These are phyloP conservation scores for Trichopus zeylanicus DNA, from an alignment of 116 monocot species.

Conservation along the genomic window DNA sequence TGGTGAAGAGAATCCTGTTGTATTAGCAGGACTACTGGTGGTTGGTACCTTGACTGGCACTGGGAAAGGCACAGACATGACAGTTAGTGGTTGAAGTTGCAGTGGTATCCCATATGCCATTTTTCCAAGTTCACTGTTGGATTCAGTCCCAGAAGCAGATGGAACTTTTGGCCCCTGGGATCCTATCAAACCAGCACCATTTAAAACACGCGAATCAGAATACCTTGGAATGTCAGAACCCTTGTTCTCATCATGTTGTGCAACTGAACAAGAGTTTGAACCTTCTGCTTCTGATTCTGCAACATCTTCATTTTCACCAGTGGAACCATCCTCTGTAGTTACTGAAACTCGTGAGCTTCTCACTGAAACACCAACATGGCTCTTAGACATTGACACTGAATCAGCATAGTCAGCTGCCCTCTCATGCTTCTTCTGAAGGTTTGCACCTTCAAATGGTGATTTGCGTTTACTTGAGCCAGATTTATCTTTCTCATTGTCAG, in stretches of 20 bases:
- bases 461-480: slow-evolving; percentile 44
- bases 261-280: slow-evolving; percentile 52
- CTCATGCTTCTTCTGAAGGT: slow-evolving; percentile 51
- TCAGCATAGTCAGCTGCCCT: slow-evolving; percentile 18
- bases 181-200: slow-evolving; percentile 13
- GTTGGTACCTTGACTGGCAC: slow-evolving; percentile 20
- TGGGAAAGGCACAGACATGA: slow-evolving; percentile 24
- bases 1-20: slow-evolving; percentile 22
- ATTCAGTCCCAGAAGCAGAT: slow-evolving; percentile 15
- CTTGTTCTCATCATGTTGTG: slow-evolving; percentile 40
- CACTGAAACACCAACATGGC: slow-evolving; percentile 15
- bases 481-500: slow-evolving; percentile 34
- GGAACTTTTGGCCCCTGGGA: slow-evolving; percentile 26
- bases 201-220: slow-evolving; percentile 24
- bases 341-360: slow-evolving; percentile 37
- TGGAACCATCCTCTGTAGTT: slow-evolving; percentile 51
- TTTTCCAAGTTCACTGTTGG: slow-evolving; percentile 30
- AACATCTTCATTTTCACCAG: slow-evolving; percentile 69
- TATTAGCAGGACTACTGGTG: slow-evolving; percentile 18
- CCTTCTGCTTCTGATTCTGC: slow-evolving; percentile 78
- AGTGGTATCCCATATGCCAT: slow-evolving; percentile 36
- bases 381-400: slow-evolving; percentile 13
- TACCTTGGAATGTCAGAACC: slow-evolving; percentile 21
- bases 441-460: slow-evolving; percentile 45
- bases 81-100: slow-evolving; percentile 36